Conservation (phyloP, 2,329 filamentous ascomycete species). For the Tolypocladium endophyticum region DNA sequence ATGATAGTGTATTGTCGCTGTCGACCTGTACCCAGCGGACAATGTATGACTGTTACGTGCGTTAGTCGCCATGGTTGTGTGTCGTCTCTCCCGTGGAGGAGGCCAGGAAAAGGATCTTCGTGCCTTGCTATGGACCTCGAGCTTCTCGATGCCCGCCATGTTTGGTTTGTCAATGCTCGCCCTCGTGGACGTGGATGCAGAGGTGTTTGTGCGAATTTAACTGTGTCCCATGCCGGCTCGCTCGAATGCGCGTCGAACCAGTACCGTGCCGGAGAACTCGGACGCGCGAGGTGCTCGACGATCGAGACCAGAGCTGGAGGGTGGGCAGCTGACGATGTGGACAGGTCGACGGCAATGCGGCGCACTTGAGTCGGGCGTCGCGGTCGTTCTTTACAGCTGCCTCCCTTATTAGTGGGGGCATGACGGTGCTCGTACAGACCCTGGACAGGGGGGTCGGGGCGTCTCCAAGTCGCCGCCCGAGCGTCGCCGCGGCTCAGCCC, state of each 20-base stretch:
- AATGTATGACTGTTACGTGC: conserved; percentile 74
- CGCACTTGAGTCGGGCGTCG: background rate
- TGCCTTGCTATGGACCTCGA: conserved; percentile 97
- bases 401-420: background rate
- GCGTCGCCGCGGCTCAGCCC: background rate
- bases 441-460: background rate
- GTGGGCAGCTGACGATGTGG: background rate
- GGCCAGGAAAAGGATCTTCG: conserved; percentile 1
- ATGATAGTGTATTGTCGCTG: conserved; percentile 84
- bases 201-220: background rate
- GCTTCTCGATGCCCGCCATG: conserved; percentile 93
- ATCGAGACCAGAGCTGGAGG: background rate
- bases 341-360: background rate
- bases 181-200: background rate
- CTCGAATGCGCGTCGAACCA: background rate
- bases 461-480: conserved; percentile 2
- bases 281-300: background rate
- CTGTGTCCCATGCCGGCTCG: conserved; percentile 2
- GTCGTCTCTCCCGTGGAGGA: background rate
- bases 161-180: background rate
- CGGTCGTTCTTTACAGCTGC: background rate
- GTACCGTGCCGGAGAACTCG: background rate
- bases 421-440: background rate
- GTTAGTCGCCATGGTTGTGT: conserved; percentile 8
- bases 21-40: conserved; percentile 94